Conservation (phyloP, 2,329 filamentous ascomycete species). For the Thelonectria rubi region DNA sequence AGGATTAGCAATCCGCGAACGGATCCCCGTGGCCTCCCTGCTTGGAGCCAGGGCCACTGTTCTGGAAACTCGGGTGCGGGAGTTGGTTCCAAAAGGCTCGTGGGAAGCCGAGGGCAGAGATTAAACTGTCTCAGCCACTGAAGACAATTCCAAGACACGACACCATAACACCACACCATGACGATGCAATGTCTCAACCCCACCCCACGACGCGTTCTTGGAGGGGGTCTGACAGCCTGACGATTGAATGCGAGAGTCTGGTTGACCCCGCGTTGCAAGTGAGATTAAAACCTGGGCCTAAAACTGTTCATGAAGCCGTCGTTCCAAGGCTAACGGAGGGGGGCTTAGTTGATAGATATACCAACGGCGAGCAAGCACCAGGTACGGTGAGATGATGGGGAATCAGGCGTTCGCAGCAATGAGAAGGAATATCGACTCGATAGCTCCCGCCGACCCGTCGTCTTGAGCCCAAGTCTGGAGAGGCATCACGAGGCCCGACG, state of each 20-base stretch:
- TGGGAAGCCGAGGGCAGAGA: conserved; percentile 7
- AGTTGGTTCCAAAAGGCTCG: neutral
- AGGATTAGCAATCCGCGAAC: neutral
- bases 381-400: neutral
- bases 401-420: conserved; percentile 5
- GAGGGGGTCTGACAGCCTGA: neutral
- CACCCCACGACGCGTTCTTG: conserved; percentile 25
- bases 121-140: neutral
- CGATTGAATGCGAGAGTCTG: conserved; percentile 12
- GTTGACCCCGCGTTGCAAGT: conserved; percentile 28
- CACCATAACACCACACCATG: conserved; percentile 13
- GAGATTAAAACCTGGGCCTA: conserved; percentile 31
- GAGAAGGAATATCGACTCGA: conserved; percentile 4
- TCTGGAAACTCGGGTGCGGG: conserved; percentile 8
- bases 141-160: neutral
- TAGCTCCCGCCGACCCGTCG: conserved; percentile 22
- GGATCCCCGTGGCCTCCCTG: neutral
- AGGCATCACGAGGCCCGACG: conserved; percentile 33
- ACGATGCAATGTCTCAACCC: conserved; percentile 22
- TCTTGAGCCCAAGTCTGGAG: conserved; percentile 25
- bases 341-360: conserved; percentile 1
- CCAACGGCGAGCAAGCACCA: conserved; percentile 1
- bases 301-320: conserved; percentile 12
- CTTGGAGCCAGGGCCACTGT: neutral
- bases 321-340: conserved; percentile 13